phyloP scores from a whole-genome alignment of 163 green algal species.

The Volvox carteri region DNA sequence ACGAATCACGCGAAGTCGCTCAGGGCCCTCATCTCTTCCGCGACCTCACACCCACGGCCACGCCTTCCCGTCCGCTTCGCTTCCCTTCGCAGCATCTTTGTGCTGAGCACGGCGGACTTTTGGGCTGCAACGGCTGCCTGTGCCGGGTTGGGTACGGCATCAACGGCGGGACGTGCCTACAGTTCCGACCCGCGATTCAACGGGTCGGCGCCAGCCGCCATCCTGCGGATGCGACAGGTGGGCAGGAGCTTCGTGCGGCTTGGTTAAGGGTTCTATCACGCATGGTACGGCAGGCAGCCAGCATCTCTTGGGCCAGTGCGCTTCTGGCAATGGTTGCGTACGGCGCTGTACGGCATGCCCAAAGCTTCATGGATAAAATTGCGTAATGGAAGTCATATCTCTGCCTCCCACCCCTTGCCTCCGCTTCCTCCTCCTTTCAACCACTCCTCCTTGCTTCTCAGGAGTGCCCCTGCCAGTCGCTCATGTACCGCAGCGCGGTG shows the following conservation, averaged over 20 bases:
- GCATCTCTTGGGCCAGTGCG: no score
- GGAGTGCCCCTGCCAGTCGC: neutral
- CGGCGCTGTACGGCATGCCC: no score
- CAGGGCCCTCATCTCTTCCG: no score
- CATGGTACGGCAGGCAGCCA: no score
- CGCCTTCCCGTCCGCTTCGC: neutral
- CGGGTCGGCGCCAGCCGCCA: neutral
- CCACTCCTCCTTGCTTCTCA: neutral
- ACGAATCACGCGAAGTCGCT: no score
- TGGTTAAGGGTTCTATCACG: no score
- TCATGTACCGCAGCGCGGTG: neutral
- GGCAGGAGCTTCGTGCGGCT: neutral
- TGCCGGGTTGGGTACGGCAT: neutral
- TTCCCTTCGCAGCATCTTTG: neutral
- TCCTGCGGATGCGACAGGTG: neutral
- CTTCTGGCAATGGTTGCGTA: no score
- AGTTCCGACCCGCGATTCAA: constrained; percentile 28
- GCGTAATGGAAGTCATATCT: no score
- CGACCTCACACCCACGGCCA: no score
- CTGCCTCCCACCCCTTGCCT: no score
- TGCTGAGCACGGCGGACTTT: neutral
- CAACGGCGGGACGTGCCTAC: neutral
- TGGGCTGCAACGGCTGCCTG: constrained; percentile 20
- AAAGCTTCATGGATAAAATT: no score
- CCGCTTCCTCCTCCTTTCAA: no score